phyloP scores from a whole-genome alignment of 1,139 yeast species.

The Nakaseomyces uthaithaninus region DNA sequence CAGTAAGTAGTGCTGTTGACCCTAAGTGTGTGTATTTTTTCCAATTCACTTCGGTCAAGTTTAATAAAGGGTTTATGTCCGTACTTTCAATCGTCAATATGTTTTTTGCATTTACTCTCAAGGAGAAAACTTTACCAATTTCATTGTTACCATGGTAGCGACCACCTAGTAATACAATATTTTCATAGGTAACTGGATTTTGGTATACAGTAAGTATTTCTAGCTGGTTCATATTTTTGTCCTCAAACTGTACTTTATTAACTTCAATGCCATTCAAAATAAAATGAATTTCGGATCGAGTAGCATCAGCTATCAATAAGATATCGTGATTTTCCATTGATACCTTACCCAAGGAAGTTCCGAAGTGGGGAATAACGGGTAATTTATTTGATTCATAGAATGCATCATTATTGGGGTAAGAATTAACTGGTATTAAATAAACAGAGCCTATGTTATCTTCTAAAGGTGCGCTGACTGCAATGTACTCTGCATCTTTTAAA shows the following conservation, averaged over 20 bases:
- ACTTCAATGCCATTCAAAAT: constrained; percentile 11
- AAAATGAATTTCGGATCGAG: constrained; percentile 26
- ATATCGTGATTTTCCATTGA: constrained; percentile 23
- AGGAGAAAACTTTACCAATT: constrained; percentile 36
- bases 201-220: constrained; percentile 27
- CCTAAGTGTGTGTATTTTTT: constrained; percentile 37
- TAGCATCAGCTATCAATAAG: constrained; percentile 35
- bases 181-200: constrained; percentile 33
- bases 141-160: constrained; percentile 38
- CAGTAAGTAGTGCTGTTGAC: constrained; percentile 18
- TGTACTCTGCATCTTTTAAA: constrained; percentile 30
- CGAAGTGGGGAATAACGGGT: constrained; percentile 22
- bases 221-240: constrained; percentile 12
- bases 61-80: no score
- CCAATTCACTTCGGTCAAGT: no score
- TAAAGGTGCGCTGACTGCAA: constrained; percentile 45
- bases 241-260: neutral
- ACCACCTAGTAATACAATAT: constrained; percentile 38
- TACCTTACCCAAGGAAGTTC: constrained; percentile 27
- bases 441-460: constrained; percentile 38
- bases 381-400: neutral
- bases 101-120: constrained; percentile 33
- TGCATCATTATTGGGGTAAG: neutral
- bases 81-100: no score
- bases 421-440: constrained; percentile 34